Evolutionary conservation across 2,329 filamentous ascomycete species (phyloP).

Genomic region (Phyllosticta paracitricarpa): DNA sequence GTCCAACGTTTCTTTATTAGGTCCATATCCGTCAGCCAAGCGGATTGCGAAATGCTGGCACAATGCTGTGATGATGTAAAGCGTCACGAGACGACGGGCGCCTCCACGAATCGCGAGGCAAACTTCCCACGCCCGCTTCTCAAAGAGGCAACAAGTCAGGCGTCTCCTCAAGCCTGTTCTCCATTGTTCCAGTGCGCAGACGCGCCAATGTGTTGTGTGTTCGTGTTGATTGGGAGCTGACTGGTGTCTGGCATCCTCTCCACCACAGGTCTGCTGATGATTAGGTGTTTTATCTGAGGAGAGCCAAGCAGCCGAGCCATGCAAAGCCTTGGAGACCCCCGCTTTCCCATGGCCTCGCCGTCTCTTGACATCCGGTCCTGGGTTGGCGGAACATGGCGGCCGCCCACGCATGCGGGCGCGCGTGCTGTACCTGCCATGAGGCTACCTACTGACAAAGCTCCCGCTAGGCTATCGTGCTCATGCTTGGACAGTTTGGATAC

Average conservation of each 20-base stretch:
- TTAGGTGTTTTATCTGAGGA: background rate
- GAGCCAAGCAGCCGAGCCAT: background rate
- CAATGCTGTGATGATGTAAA: background rate
- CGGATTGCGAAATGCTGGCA: background rate
- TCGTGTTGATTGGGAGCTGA: background rate
- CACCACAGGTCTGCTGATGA: background rate
- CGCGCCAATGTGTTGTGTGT: background rate
- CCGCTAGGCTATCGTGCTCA: background rate
- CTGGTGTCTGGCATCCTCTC: background rate
- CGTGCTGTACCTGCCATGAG: background rate
- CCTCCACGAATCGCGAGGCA: background rate
- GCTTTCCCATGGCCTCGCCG: background rate
- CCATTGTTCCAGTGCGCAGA: background rate
- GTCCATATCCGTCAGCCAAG: slow-evolving; percentile 1
- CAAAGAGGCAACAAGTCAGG: background rate
- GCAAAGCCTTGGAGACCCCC: background rate
- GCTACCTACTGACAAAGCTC: background rate
- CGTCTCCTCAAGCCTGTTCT: background rate
- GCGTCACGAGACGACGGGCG: slow-evolving; percentile 2
- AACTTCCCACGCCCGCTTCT: background rate
- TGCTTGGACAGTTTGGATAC: background rate
- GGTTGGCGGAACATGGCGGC: background rate
- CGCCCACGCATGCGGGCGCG: background rate
- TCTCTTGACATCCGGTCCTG: background rate
- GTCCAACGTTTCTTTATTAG: slow-evolving; percentile 5